These are phyloP conservation scores for Lentinula edodes DNA, from an alignment of 768 basidiomycete species.

Conservation along the genomic window DNA sequence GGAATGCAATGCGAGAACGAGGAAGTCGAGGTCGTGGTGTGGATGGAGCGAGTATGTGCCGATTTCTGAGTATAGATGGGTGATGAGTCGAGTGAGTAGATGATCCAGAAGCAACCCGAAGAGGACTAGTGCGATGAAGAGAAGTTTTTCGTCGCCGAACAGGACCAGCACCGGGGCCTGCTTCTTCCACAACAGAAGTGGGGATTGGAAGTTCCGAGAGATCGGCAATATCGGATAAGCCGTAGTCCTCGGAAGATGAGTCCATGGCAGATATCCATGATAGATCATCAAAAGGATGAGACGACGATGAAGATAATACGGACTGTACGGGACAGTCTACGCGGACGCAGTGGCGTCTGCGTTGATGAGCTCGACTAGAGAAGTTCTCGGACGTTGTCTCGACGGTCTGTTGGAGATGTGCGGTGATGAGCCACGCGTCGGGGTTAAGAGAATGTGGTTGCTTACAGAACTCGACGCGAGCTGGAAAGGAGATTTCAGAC, in stretches of 20 bases:
- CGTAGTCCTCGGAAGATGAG: slow-evolving; percentile 31
- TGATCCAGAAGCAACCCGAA: slow-evolving; percentile 4
- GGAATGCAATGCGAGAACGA: slow-evolving; percentile 2
- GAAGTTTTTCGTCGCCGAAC: slow-evolving; percentile 53
- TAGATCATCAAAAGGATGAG: slow-evolving; percentile 50
- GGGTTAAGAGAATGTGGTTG: neutral
- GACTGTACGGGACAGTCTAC: slow-evolving; percentile 34
- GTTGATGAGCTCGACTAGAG: slow-evolving; percentile 35
- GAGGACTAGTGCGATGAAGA: slow-evolving; percentile 7
- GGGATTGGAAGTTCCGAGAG: slow-evolving; percentile 49
- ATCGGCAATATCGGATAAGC: slow-evolving; percentile 56
- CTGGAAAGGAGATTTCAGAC: slow-evolving; percentile 19
- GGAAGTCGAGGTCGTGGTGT: slow-evolving; percentile 1
- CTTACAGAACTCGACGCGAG: slow-evolving; percentile 12
- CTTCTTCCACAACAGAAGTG: slow-evolving; percentile 16
- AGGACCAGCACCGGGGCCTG: slow-evolving; percentile 38
- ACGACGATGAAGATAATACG: slow-evolving; percentile 13
- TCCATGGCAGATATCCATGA: slow-evolving; percentile 66
- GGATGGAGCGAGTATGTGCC: neutral
- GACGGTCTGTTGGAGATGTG: slow-evolving; percentile 14
- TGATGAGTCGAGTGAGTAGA: neutral
- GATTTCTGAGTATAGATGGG: neutral
- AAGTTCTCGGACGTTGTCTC: slow-evolving; percentile 15
- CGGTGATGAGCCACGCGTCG: neutral
- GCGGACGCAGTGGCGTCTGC: slow-evolving; percentile 35